Evolutionary conservation across 768 basidiomycete species (phyloP), one percentile per base, ranked within the genome.

Genomic region (Russula sp.): DNA sequence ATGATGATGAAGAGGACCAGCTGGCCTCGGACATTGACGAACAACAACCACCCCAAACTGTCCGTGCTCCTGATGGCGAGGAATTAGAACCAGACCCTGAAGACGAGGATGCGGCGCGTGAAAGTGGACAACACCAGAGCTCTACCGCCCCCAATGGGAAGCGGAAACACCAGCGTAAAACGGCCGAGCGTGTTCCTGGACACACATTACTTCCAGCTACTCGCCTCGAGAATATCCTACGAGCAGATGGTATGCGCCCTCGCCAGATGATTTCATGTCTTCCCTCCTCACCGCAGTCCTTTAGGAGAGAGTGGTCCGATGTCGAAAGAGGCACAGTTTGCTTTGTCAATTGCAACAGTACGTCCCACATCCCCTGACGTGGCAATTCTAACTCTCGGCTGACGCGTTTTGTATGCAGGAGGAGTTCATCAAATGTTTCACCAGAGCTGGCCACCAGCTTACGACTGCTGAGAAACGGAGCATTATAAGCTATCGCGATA

Each of bases 1-100:
- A 69, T 51, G 68, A 69, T 18, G 68, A 69, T 30, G 66, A 69
- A 28, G 68, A 69, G 59, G 68, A 69, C 66, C 66, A 69, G 42
- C 66, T 69, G 13, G 62, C 49, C 38, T 69, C 67, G 14, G 67
- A 69, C 59, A 18, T 51, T 5, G 67, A 69, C n/a, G 66, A 67
- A 55, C 52, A 53, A 36, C 52, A 38, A 20, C 49, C 57, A 20
- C 49, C 57, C 34, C 49, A 59, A 22, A 38, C 20, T 3, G 4
- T 5, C 32, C 56, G n/a, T 13, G 48, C 56, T 46, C 51, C 58
- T 38, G 57, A 62, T 56, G 68, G 68, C 36, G 66, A 69, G 53
- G 66, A 69, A 34, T 13, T 69, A 42, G 68, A 69, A 59, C 62
- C 66, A 16, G 68, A 69, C 34, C 66, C 44, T 14, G 68, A 67